Conservation (phyloP, 1,284 basidiomycete genomes). For the Ceratobasidium sp. region DNA sequence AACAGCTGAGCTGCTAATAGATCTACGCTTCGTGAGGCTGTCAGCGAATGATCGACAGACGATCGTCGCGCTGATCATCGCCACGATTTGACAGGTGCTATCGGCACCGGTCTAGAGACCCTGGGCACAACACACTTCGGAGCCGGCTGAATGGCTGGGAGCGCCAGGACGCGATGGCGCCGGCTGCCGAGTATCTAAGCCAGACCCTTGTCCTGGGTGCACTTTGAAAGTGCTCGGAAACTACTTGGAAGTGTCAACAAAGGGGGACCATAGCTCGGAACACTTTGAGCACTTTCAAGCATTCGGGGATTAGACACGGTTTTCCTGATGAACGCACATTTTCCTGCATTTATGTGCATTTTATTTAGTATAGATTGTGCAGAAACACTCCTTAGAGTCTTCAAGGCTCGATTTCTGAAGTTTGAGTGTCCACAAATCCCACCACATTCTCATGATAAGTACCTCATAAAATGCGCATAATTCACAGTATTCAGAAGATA, state of each 20-base stretch:
- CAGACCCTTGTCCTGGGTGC: background rate
- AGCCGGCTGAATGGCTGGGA: background rate
- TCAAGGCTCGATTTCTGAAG: too few species aligned
- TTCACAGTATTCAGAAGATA: too few species aligned
- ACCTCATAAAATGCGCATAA: too few species aligned
- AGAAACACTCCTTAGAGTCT: too few species aligned
- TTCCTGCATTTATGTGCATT: too few species aligned
- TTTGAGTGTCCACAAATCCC: too few species aligned
- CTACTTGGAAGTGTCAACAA: background rate
- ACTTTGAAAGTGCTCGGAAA: background rate
- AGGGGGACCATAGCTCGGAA: background rate
- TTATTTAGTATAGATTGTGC: too few species aligned
- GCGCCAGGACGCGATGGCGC: background rate
- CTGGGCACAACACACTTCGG: background rate
- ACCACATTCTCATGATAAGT: too few species aligned
- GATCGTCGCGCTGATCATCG: conserved; percentile 1
- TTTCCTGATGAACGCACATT: conserved; percentile 5
- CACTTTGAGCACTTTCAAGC: conserved; percentile 3
- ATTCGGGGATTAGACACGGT: background rate
- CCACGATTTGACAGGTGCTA: background rate
- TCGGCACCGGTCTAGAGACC: background rate
- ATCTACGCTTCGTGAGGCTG: background rate
- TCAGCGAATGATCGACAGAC: background rate
- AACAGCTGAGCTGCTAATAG: background rate
- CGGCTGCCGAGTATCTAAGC: background rate